A percentile compares a stretch with the other conserved stretches of the same genome.
Conservation (phyloP, 2,329 filamentous ascomycete species). For the Harringtonia lauricola region DNA sequence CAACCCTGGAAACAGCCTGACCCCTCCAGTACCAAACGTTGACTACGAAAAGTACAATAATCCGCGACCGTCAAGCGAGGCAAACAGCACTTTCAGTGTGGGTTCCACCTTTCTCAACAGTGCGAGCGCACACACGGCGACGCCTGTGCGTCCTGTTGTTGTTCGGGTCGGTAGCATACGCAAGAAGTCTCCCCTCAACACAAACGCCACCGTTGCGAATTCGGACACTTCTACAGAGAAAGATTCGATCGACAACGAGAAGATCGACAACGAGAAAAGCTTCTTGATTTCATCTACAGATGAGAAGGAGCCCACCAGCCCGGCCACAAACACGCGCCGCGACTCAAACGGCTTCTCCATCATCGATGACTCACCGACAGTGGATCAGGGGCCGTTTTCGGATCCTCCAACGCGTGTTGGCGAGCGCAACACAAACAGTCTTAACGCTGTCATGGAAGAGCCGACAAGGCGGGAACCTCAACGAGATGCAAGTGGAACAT, state of each 20-base stretch:
- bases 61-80: conserved; percentile 38
- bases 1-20: conserved; percentile 25
- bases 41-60: conserved; percentile 49
- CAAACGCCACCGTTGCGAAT: neutral
- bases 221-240: too few species aligned
- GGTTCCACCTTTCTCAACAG: conserved; percentile 59
- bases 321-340: conserved; percentile 9
- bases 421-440: conserved; percentile 28
- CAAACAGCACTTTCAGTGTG: conserved; percentile 51
- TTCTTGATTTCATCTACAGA: conserved; percentile 9
- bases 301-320: conserved; percentile 1
- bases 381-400: conserved; percentile 48
- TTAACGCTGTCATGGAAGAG: conserved; percentile 47
- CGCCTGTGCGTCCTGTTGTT: conserved; percentile 45
- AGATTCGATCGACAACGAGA: too few species aligned
- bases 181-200: conserved; percentile 28
- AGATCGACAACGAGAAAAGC: neutral
- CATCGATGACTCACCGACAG: conserved; percentile 35
- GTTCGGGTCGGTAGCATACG: conserved; percentile 43
- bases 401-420: conserved; percentile 33
- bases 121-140: conserved; percentile 45
- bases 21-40: conserved; percentile 65
- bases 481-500: conserved; percentile 19
- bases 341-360: conserved; percentile 36
- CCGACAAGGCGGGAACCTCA: conserved; percentile 29